Evolutionary conservation across 1,139 yeast genomes (phyloP).

Genomic region (Saccharomyces hybrid): DNA sequence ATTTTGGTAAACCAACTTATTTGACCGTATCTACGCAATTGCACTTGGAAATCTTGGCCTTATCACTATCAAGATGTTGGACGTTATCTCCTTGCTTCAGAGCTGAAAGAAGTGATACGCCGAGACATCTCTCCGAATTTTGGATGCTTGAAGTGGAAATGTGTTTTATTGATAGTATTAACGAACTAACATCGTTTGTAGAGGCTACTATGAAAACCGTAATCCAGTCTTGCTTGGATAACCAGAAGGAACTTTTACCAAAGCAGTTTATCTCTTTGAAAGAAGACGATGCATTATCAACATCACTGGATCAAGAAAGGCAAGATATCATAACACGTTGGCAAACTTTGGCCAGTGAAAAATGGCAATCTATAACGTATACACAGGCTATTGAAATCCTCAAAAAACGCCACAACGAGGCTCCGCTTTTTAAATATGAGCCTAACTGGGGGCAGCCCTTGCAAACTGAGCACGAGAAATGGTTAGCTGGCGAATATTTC

Average conservation of each 20-base stretch:
- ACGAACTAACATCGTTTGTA: slow-evolving; percentile 55
- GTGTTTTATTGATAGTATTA: slow-evolving; percentile 51
- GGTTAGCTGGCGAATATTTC: slow-evolving; percentile 66
- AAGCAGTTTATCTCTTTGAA: slow-evolving; percentile 33
- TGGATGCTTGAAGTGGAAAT: slow-evolving; percentile 97
- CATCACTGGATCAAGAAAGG: not conserved
- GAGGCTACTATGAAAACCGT: slow-evolving; percentile 61
- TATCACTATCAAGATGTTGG: slow-evolving; percentile 79
- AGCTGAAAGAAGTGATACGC: slow-evolving; percentile 88
- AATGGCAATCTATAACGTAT: slow-evolving; percentile 72
- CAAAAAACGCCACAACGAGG: slow-evolving; percentile 11
- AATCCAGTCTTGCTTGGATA: slow-evolving; percentile 35
- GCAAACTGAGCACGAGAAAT: slow-evolving; percentile 84
- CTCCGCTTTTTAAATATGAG: slow-evolving; percentile 22
- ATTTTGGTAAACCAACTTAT: slow-evolving; percentile 61
- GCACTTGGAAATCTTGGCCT: slow-evolving; percentile 75
- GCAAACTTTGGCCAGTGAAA: slow-evolving; percentile 22
- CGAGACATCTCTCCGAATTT: slow-evolving; percentile 85
- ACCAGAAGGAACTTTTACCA: slow-evolving; percentile 34
- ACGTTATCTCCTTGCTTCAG: slow-evolving; percentile 86
- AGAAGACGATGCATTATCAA: slow-evolving; percentile 28
- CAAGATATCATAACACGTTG: slow-evolving; percentile 25
- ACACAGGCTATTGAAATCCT: slow-evolving; percentile 60
- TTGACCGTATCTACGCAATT: slow-evolving; percentile 88
- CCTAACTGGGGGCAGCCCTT: slow-evolving; percentile 67